Evolutionary conservation across 2,329 filamentous ascomycete genomes (phyloP).

Genomic region (Colletotrichum truncatum): DNA sequence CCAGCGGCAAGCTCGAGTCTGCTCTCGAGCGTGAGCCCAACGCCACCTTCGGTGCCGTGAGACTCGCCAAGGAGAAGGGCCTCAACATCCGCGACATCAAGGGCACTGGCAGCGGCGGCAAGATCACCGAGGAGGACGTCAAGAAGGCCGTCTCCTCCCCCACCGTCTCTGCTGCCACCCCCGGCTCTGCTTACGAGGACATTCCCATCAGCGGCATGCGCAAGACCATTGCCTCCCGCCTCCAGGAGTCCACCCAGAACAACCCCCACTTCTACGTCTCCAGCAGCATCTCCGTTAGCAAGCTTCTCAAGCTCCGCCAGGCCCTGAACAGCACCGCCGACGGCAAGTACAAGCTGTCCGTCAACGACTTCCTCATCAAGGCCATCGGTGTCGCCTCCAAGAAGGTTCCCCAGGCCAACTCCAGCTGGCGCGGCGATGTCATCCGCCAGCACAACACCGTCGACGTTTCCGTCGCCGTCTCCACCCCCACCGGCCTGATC

Average conservation of each 20-base stretch:
- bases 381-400: conserved; percentile 86
- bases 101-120: conserved; percentile 85
- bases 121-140: conserved; percentile 91
- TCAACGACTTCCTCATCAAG: conserved; percentile 99
- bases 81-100: conserved; percentile 81
- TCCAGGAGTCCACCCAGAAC: conserved; percentile 84
- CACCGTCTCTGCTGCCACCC: conserved; percentile 58
- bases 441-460: conserved; percentile 95
- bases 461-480: conserved; percentile 94
- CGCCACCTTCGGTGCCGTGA: conserved; percentile 78
- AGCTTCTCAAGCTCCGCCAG: conserved; percentile 95
- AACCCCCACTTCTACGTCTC: conserved; percentile 99
- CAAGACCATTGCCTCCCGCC: conserved; percentile 94
- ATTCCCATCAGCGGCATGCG: conserved; percentile 90
- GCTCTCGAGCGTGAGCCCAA: conserved; percentile 84
- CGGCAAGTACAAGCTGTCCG: conserved; percentile 98
- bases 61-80: conserved; percentile 85
- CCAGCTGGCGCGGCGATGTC: conserved; percentile 88
- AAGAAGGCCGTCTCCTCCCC: conserved; percentile 80
- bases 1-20: conserved; percentile 82
- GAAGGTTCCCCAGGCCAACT: conserved; percentile 96
- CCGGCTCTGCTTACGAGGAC: conserved; percentile 81
- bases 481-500: conserved; percentile 93
- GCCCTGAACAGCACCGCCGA: conserved; percentile 89
- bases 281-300: conserved; percentile 87